These are phyloP conservation scores for Termitomyces sp. DNA, from an alignment of 768 basidiomycete genomes.

Conservation along the genomic window DNA sequence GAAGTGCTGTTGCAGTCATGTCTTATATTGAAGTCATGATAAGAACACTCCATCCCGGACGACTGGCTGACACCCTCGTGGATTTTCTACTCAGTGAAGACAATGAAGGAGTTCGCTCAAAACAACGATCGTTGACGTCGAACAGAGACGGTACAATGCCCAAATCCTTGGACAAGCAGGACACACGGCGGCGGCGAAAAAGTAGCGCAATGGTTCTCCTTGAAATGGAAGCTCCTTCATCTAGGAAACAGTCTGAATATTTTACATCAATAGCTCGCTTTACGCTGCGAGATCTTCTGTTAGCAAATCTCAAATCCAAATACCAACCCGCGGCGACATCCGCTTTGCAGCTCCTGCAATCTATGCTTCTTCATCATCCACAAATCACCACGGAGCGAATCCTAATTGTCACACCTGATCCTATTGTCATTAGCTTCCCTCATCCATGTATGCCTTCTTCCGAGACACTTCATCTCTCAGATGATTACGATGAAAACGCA, in stretches of 20 bases:
- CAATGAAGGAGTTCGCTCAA: slow-evolving; percentile 52
- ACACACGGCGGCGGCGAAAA: slow-evolving; percentile 56
- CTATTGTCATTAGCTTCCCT: slow-evolving; percentile 70
- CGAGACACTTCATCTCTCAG: slow-evolving; percentile 18
- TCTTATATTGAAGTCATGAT: slow-evolving; percentile 91
- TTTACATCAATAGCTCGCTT: slow-evolving; percentile 86
- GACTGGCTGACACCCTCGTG: slow-evolving; percentile 65
- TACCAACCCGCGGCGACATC: slow-evolving; percentile 63
- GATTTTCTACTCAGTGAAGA: slow-evolving; percentile 83
- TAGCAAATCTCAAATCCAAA: slow-evolving; percentile 70
- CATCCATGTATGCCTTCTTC: slow-evolving; percentile 39
- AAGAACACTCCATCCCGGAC: slow-evolving; percentile 62
- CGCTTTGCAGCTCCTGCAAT: slow-evolving; percentile 76
- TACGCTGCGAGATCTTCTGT: slow-evolving; percentile 83
- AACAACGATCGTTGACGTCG: slow-evolving; percentile 36
- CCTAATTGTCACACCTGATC: slow-evolving; percentile 63
- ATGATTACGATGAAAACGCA: slow-evolving; percentile 48
- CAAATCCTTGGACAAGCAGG: slow-evolving; percentile 31
- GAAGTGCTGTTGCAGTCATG: slow-evolving; percentile 95
- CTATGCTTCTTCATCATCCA: slow-evolving; percentile 68
- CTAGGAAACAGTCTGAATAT: slow-evolving; percentile 69
- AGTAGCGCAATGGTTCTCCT: slow-evolving; percentile 91
- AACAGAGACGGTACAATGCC: slow-evolving; percentile 30
- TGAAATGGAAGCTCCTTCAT: slow-evolving; percentile 75
- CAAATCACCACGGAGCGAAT: slow-evolving; percentile 59